Conservation (phyloP, 768 basidiomycete species). For the Boletus sp. region DNA sequence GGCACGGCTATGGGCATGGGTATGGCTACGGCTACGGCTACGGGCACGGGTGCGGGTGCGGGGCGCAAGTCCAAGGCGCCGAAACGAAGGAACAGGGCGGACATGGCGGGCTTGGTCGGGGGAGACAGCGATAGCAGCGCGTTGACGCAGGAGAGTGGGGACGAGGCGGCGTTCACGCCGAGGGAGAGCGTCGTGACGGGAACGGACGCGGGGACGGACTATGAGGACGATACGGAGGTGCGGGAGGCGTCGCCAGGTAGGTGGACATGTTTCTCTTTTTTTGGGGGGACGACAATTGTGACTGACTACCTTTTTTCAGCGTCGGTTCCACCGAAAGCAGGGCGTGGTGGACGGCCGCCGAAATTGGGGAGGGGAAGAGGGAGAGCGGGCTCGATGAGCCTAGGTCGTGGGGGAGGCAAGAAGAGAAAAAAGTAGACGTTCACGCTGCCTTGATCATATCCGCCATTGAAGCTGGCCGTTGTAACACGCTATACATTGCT, state of each 20-base stretch:
- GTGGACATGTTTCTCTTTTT: constrained; percentile 16
- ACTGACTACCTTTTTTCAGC: constrained; percentile 13
- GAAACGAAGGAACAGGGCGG: constrained; percentile 46
- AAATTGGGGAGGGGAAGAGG: constrained; percentile 30
- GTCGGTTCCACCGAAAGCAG: constrained; percentile 18
- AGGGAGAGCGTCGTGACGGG: constrained; percentile 67
- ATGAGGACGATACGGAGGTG: constrained; percentile 69
- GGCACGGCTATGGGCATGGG: no score
- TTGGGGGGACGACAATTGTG: constrained; percentile 5
- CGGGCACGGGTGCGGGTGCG: no score
- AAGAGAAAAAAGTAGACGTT: constrained; percentile 33
- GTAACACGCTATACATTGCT: background rate
- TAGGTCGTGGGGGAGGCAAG: constrained; percentile 28
- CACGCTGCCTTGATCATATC: background rate
- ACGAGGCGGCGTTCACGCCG: constrained; percentile 62
- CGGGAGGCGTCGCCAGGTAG: constrained; percentile 59
- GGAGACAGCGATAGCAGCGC: constrained; percentile 87
- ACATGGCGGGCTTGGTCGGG: constrained; percentile 71
- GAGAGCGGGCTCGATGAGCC: constrained; percentile 23
- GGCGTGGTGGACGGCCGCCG: constrained; percentile 27
- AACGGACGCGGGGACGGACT: constrained; percentile 69
- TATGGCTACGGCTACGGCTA: no score
- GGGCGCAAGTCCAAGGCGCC: constrained; percentile 45
- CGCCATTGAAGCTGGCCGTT: background rate
- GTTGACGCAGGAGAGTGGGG: constrained; percentile 78